Evolutionary conservation across 306 rosid species (phyloP).

Genomic region (Rosa multiflora): DNA sequence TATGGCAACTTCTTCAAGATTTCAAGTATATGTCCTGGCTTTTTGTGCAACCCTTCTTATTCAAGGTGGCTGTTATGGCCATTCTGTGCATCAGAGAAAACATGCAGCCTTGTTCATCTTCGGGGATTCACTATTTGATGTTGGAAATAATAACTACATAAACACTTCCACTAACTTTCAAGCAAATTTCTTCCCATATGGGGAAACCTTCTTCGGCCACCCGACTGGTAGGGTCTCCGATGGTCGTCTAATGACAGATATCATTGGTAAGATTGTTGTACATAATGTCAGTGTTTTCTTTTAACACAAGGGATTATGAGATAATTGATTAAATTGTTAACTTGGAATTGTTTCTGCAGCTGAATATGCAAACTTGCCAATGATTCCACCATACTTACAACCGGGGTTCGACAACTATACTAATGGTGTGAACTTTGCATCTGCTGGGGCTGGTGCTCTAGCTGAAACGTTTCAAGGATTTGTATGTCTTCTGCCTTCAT

Average conservation of each 20-base stretch:
- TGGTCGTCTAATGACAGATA: constrained; percentile 39
- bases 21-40: background rate
- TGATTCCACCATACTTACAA: constrained; percentile 38
- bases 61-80: background rate
- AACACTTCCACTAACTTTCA: constrained; percentile 16
- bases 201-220: constrained; percentile 32
- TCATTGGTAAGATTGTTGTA: constrained; percentile 23
- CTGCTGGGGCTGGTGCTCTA: constrained; percentile 39
- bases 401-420: constrained; percentile 18
- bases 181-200: constrained; percentile 29
- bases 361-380: constrained; percentile 36
- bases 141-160: constrained; percentile 41
- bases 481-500: constrained; percentile 20
- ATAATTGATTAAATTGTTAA: background rate
- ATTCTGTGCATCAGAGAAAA: background rate
- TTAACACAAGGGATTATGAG: background rate
- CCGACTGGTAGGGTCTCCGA: constrained; percentile 38
- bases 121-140: constrained; percentile 41
- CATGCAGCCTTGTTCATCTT: constrained; percentile 32
- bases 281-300: no score
- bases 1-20: background rate
- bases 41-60: background rate
- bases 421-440: constrained; percentile 45
- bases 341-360: constrained; percentile 22
- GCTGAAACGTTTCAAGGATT: constrained; percentile 22